Conservation (phyloP, 257 asterid species). For the Fraxinus quadrangulata region DNA sequence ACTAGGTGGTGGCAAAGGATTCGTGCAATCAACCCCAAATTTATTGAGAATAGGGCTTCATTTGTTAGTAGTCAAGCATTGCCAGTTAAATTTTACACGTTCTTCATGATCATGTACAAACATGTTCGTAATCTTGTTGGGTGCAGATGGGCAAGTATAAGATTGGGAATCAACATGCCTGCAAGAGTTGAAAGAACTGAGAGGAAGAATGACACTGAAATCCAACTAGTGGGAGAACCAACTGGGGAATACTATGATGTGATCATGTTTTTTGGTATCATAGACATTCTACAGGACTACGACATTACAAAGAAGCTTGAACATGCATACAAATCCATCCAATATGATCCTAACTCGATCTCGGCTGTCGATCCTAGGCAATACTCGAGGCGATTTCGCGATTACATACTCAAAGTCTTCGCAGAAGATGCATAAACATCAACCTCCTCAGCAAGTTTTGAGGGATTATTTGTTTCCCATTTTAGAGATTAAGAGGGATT, state of each 20-base stretch:
- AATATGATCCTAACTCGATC: slow-evolving; percentile 84
- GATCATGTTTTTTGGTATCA: slow-evolving; percentile 77
- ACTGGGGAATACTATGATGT: slow-evolving; percentile 91
- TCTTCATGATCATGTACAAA: neutral
- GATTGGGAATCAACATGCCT: slow-evolving; percentile 86
- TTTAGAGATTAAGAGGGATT: no score
- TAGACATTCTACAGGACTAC: slow-evolving; percentile 94
- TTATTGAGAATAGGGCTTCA: neutral
- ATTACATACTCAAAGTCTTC: slow-evolving; percentile 74
- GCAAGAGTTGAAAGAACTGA: slow-evolving; percentile 85
- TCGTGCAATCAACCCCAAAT: no score
- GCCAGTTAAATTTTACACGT: no score
- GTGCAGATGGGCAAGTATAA: slow-evolving; percentile 82
- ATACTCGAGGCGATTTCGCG: slow-evolving; percentile 85
- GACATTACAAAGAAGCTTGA: slow-evolving; percentile 93
- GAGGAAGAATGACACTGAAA: slow-evolving; percentile 57
- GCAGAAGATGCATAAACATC: slow-evolving; percentile 64
- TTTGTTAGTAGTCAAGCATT: neutral
- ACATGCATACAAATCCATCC: slow-evolving; percentile 92
- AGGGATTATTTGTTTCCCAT: neutral
- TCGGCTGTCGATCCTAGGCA: slow-evolving; percentile 95
- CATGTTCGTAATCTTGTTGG: neutral
- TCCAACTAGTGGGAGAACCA: slow-evolving; percentile 67
- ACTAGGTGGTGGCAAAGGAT: no score
- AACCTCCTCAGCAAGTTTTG: neutral